These are phyloP conservation scores for Fusarium oxysporum DNA, from an alignment of 2,329 filamentous ascomycete species.

Conservation along the genomic window DNA sequence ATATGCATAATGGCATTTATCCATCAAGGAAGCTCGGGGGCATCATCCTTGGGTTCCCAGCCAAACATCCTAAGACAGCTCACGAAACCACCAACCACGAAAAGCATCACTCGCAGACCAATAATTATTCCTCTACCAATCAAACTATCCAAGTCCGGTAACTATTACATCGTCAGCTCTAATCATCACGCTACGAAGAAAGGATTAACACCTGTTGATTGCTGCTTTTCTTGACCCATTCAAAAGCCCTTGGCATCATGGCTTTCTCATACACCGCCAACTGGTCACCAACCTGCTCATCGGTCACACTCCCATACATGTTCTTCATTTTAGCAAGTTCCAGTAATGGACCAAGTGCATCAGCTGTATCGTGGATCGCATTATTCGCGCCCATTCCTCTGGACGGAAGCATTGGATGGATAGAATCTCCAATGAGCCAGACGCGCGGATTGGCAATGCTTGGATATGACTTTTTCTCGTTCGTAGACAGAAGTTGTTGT, in stretches of 20 bases:
- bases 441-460: not conserved
- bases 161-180: not conserved
- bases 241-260: not conserved
- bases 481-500: rapidly evolving
- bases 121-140: not conserved
- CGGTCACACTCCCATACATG: not conserved
- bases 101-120: not conserved
- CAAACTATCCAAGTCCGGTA: not conserved
- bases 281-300: rapidly evolving
- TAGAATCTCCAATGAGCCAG: not conserved
- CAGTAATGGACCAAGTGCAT: not conserved
- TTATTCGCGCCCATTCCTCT: not conserved
- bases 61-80: not conserved
- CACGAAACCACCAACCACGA: rapidly evolving
- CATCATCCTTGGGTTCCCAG: not conserved
- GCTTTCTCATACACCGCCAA: not conserved
- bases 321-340: not conserved
- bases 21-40: not conserved
- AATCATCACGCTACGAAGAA: too few species aligned
- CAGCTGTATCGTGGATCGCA: not conserved
- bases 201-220: not conserved
- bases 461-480: rapidly evolving
- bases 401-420: not conserved
- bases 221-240: not conserved
- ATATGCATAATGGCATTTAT: too few species aligned